Evolutionary conservation across 2,329 filamentous ascomycete species (phyloP), one percentile per base, ranked within the genome.

Genomic region (Cadophora luteo-olivacea): DNA sequence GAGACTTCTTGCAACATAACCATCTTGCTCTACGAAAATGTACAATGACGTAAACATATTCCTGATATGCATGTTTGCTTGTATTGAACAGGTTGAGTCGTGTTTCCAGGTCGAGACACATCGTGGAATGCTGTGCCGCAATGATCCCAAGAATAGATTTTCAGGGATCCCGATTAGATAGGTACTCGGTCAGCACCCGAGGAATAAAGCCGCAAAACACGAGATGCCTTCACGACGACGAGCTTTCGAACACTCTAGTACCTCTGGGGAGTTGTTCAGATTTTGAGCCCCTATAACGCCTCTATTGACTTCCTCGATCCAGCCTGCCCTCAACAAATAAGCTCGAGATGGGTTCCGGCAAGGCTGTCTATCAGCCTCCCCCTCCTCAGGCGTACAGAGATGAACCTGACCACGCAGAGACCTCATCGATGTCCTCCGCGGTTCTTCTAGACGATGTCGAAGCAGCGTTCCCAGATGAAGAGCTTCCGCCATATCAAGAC

Each of bases 401-500:
- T 49, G 66, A 68, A 19, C 70, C 70, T 6, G 65, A 69, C 38
- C 66, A 68, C 54, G 70, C 70, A 12, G 70, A 70, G 57, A 72
- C 70, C n/a, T 48, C 70, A 4, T 72, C 70, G 22, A 72, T 72
- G 70, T 45, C 68, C 33, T 69, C 68, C 29, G 70, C 70, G 24
- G 68, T 70, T n/a, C 66, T 72, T 2, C 66, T 72, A 6, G 70
- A 68, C 51, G 66, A 72, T 36, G 68, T 70, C 51, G 70, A 72
- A 33, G 58, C 65, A 29, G 45, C 55, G 7, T 66, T 70, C 36
- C 61, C 58, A 14, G 68, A 72, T 29, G 71, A 72, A 58, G 68
- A 73, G n/a, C 69, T 69, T 24, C 71, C 71, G 52, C 51, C 70
- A 14, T 73, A 73, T 55, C 52, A 65, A n/a, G 70, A 73, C 16